Evolutionary conservation across 108 stramenopile genomes (phyloP), one percentile per base, ranked within the genome.

Genomic region (Fragilariopsis cylindrus): DNA sequence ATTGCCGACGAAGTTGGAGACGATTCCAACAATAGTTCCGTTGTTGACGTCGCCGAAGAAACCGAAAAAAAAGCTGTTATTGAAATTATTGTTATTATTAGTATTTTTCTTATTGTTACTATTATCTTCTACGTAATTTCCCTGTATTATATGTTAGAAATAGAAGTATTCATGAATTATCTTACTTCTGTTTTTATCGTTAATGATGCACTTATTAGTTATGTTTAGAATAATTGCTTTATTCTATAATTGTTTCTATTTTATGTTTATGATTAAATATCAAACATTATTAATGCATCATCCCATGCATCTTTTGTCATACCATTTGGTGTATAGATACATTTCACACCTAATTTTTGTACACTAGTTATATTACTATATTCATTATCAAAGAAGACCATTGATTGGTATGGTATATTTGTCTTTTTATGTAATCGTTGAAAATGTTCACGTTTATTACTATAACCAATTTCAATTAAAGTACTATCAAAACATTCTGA

Each of bases 381-480:
- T 45, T 92, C 90, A 69, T 97, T 90, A 77, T 97, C 96, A 80
- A 97, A 97, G 72, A 97, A 97, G 0, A 78, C 56, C 93, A 96
- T 97, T 48, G 91, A 76, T 42, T 89, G 81, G 73, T 75, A 95
- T 0, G 82, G 73, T n/a, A 96, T 83, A 30, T 85, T 84, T 7
- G 88, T 86, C 57, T 72, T 80, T 21, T 83, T 48, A 6, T 88
- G 79, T 15, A 96, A 60, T 21, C 88, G 81, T 50, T 78, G 65
- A 63, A 94, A 88, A 69, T 94, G 96, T 39, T 72, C 54, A 15
- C 60, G 58, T 68, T 96, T 94, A 64, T 89, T 82, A 39, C 67
- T 70, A 46, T 71, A 82, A 4, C 73, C 73, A 48, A 94, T 91
- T 74, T 91, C 87, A 8, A 89, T 77, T 42, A 76, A 55, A 15